These are phyloP conservation scores for Leucoagaricus sp. DNA, from an alignment of 1,284 basidiomycete genomes.

Conservation along the genomic window DNA sequence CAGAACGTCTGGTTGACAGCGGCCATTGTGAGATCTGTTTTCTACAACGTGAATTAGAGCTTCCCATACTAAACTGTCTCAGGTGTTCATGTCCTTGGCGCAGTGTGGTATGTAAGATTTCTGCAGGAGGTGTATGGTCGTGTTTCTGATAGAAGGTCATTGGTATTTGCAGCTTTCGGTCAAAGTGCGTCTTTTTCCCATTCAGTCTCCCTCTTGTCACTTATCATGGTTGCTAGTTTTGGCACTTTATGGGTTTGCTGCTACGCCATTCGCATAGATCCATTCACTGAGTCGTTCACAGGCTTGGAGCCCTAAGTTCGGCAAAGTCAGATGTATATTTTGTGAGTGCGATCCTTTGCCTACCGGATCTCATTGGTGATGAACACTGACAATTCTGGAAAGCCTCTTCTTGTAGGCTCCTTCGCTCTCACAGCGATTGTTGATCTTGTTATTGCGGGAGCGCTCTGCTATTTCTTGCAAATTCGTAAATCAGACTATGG, in stretches of 20 bases:
- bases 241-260: not conserved
- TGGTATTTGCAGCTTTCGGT: not conserved
- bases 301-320: not conserved
- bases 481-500: constrained; percentile 13
- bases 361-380: not conserved
- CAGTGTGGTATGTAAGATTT: not conserved
- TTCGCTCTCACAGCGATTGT: constrained; percentile 14
- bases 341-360: not conserved
- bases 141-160: not conserved
- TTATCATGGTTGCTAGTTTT: not conserved
- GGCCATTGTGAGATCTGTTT: not conserved
- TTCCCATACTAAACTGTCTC: too few species aligned
- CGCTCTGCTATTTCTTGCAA: constrained; percentile 16
- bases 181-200: not conserved
- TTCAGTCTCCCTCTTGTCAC: not conserved
- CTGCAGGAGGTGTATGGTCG: not conserved
- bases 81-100: not conserved
- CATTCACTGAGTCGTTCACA: not conserved
- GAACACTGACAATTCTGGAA: not conserved
- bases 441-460: constrained; percentile 12
- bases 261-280: not conserved
- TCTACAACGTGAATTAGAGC: not conserved
- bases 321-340: not conserved
- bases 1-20: not conserved
- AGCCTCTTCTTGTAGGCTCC: constrained; percentile 4